A percentile compares a stretch with the other conserved stretches of the same genome.
Evolutionary conservation across 2,329 filamentous ascomycete species (phyloP).

Genomic region (Cladosporium velox): DNA sequence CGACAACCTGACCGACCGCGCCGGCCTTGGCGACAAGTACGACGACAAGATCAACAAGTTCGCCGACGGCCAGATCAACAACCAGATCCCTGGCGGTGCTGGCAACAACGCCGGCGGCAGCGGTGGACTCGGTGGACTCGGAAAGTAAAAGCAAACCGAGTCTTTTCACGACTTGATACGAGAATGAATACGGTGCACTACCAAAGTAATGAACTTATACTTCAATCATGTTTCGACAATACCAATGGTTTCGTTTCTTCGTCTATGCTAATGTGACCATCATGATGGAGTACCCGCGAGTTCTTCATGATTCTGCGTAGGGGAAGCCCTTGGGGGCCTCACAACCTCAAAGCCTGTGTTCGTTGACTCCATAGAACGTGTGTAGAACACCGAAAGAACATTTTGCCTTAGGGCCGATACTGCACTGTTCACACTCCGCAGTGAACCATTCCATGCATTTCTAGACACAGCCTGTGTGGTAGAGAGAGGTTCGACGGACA

Average conservation of each 20-base stretch:
- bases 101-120: neutral
- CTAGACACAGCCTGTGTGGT: neutral
- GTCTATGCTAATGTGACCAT: neutral
- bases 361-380: neutral
- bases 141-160: conserved; percentile 6
- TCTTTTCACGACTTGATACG: neutral
- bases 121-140: neutral
- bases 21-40: conserved; percentile 31
- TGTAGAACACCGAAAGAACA: neutral
- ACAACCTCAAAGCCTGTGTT: neutral
- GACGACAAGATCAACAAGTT: conserved; percentile 33
- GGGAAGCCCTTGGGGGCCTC: neutral
- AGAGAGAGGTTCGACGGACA: neutral
- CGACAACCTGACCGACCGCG: conserved; percentile 27
- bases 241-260: neutral
- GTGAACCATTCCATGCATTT: neutral
- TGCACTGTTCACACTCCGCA: neutral
- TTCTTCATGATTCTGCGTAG: neutral
- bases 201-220: neutral
- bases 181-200: neutral
- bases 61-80: conserved; percentile 30
- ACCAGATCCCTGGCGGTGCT: conserved; percentile 23
- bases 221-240: neutral
- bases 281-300: neutral
- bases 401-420: neutral